phyloP scores from a whole-genome alignment of 345 rosid genomes.

The Syzygium aromaticum region DNA sequence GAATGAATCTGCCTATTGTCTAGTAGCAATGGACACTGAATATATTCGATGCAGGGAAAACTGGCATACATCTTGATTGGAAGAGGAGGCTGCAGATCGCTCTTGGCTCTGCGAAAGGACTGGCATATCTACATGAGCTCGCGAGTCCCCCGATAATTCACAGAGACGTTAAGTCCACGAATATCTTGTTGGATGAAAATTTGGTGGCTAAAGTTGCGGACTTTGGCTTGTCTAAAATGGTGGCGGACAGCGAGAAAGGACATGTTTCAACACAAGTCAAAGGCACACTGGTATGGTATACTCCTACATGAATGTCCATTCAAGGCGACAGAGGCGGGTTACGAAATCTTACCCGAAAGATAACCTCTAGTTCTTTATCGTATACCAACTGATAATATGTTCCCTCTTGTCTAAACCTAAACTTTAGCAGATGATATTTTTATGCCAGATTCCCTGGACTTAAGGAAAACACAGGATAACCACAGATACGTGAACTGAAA shows the following conservation, averaged over 20 bases:
- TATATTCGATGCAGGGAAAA: conserved; percentile 33
- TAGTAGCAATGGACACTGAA: neutral
- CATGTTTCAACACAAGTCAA: conserved; percentile 98
- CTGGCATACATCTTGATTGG: conserved; percentile 70
- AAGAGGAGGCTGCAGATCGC: conserved; percentile 74
- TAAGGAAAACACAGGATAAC: neutral
- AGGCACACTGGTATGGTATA: conserved; percentile 71
- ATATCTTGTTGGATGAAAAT: conserved; percentile 76
- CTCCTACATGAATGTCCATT: neutral
- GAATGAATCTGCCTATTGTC: neutral
- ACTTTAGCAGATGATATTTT: neutral
- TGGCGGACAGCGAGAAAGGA: conserved; percentile 75
- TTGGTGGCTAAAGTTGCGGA: conserved; percentile 92
- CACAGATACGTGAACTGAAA: neutral
- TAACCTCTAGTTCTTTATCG: neutral
- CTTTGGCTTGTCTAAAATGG: conserved; percentile 90
- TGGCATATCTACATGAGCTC: conserved; percentile 84
- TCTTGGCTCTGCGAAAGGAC: conserved; percentile 87
- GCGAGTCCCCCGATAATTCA: conserved; percentile 97
- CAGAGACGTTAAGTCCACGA: conserved; percentile 83
- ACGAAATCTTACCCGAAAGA: neutral
- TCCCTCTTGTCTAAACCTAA: conserved; percentile 1
- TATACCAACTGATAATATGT: neutral
- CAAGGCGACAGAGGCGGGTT: neutral
- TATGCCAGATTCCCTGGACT: neutral